Evolutionary conservation across 345 rosid species (phyloP), one percentile per base, ranked within the genome.

Genomic region (Bretschneidera sinensis): DNA sequence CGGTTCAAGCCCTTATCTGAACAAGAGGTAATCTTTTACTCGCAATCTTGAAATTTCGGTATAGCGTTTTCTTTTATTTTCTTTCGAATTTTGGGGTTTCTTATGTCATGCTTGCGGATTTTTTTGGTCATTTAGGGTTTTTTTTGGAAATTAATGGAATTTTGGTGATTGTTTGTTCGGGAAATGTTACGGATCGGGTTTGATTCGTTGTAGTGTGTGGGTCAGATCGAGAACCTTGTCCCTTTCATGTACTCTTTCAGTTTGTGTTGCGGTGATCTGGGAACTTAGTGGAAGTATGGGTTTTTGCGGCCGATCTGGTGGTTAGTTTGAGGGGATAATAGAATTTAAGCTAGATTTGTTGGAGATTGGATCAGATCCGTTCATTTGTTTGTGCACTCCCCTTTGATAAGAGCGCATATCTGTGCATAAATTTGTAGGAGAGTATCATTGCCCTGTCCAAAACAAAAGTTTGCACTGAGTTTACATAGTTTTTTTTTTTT

Each of bases 1-100:
- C 84, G 79, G 80, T 82, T 84, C 84, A 82, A 75, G 66, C 87
- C 87, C 51, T 70, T 82, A 21, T 79, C 84, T 5, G 84, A 82
- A 51, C 79, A 74, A 60, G 81, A 80, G 78, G 84, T 76, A 56
- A 50, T 20, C 13, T 49, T 6, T 48, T 20, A 17, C 17, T 9
- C 13, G 1, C 5, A 4, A 6, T n/a, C 16, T 5, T 39, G 45
- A 14, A 11, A 39, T 39, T 9, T 39, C 15, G 15, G 10, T 9
- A 39, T 14, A 4, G 45, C n/a, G n/a, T n/a, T n/a, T n/a, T n/a
- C 5, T 33, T n/a, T 50, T 21, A 17, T 33, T 49, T 52, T 9
- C 10, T 61, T 23, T 14, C 45, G 45, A 14, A 4, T 39, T 14
- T 11, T 39, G 45, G 45, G 45, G 45, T 60, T 60, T 28, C 15